Conservation (phyloP, 1,284 basidiomycete genomes). For the Cryptococcus wingfieldii region DNA sequence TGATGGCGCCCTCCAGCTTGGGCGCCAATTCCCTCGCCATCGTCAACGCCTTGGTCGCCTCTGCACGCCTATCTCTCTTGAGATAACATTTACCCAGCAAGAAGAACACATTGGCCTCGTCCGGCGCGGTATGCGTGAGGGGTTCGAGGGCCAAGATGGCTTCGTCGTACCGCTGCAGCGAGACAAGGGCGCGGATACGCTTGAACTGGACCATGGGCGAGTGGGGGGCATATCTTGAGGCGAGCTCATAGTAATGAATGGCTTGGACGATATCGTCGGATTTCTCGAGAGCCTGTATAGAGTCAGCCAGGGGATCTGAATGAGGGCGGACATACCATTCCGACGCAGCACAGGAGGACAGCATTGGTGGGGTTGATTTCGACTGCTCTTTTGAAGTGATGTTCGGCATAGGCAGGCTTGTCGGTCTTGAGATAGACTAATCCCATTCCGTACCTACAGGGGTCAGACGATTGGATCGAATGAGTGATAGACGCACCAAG, state of each 20-base stretch:
- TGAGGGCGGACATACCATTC: slow-evolving; percentile 62
- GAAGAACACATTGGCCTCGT: slow-evolving; percentile 92
- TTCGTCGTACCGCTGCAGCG: slow-evolving; percentile 67
- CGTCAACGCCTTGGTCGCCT: slow-evolving; percentile 75
- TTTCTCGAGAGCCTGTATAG: slow-evolving; percentile 71
- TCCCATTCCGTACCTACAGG: slow-evolving; percentile 85
- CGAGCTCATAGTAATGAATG: slow-evolving; percentile 70
- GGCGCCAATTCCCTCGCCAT: slow-evolving; percentile 70
- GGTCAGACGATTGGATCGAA: background rate
- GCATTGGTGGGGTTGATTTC: slow-evolving; percentile 88
- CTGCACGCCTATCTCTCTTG: slow-evolving; percentile 67
- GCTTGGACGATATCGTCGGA: slow-evolving; percentile 68
- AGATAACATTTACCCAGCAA: slow-evolving; percentile 88
- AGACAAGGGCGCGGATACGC: slow-evolving; percentile 79
- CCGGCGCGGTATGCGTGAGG: slow-evolving; percentile 73
- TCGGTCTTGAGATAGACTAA: slow-evolving; percentile 88
- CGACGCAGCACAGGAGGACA: slow-evolving; percentile 82
- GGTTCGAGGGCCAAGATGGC: slow-evolving; percentile 74
- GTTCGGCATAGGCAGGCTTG: slow-evolving; percentile 83
- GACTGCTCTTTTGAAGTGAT: slow-evolving; percentile 84
- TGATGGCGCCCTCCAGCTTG: slow-evolving; percentile 49
- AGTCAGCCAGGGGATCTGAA: background rate
- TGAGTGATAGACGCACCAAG: slow-evolving; percentile 62
- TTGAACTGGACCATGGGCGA: slow-evolving; percentile 87
- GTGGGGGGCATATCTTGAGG: slow-evolving; percentile 67